phyloP scores from a whole-genome alignment of 2,329 filamentous ascomycete genomes.

The Ascochyta viciae-villosae region DNA sequence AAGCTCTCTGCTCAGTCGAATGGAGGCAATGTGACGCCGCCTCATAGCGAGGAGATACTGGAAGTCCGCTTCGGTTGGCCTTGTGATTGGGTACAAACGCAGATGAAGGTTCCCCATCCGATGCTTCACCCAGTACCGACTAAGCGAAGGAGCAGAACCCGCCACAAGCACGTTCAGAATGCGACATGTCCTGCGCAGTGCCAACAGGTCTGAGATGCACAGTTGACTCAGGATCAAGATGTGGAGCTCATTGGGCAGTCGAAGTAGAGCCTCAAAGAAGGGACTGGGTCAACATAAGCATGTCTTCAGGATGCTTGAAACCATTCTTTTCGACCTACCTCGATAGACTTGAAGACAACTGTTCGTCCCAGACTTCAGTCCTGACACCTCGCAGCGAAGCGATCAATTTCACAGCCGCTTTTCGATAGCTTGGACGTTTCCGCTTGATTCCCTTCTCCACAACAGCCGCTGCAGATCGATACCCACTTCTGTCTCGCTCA shows the following conservation, averaged over 20 bases:
- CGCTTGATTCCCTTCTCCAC: conserved; percentile 27
- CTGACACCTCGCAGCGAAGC: conserved; percentile 42
- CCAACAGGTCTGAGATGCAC: conserved; percentile 43
- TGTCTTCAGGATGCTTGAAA: neutral
- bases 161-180: conserved; percentile 42
- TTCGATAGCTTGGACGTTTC: conserved; percentile 42
- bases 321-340: conserved; percentile 28
- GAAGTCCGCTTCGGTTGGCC: conserved; percentile 39
- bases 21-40: conserved; percentile 45
- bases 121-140: conserved; percentile 46
- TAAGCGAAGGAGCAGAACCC: conserved; percentile 41
- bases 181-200: conserved; percentile 41
- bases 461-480: conserved; percentile 20
- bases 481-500: conserved; percentile 27
- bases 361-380: conserved; percentile 29
- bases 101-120: conserved; percentile 44
- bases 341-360: conserved; percentile 26
- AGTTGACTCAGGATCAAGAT: conserved; percentile 45
- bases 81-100: conserved; percentile 45
- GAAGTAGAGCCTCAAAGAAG: conserved; percentile 42
- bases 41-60: conserved; percentile 46
- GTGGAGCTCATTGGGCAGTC: conserved; percentile 45
- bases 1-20: conserved; percentile 44
- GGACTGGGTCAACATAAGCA: conserved; percentile 24
- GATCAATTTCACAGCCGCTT: conserved; percentile 41